phyloP scores from a whole-genome alignment of 2,329 filamentous ascomycete species.

The Scortechinia acanthostroma region DNA sequence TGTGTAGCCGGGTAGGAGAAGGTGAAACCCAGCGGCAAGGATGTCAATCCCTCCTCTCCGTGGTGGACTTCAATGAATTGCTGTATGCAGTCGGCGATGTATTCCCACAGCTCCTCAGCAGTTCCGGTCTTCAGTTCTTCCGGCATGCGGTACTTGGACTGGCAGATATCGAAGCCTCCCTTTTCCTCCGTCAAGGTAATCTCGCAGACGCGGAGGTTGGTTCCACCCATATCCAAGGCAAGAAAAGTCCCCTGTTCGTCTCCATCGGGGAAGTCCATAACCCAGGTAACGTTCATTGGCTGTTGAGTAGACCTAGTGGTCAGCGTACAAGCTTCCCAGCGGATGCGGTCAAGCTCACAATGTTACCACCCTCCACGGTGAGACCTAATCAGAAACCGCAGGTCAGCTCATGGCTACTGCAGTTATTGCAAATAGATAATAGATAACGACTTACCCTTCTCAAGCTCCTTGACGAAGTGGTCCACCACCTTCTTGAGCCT shows the following conservation, averaged over 20 bases:
- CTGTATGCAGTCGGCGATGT: constrained; percentile 56
- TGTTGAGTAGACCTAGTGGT: constrained; percentile 21
- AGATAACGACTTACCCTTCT: constrained; percentile 35
- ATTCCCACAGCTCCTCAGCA: constrained; percentile 55
- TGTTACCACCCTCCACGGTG: constrained; percentile 54
- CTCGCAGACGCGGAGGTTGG: constrained; percentile 60
- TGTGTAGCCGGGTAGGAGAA: constrained; percentile 63
- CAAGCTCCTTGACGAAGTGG: constrained; percentile 57
- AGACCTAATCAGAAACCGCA: constrained; percentile 31
- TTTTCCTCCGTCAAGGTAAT: constrained; percentile 51
- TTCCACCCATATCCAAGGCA: constrained; percentile 60
- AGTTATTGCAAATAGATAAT: background rate
- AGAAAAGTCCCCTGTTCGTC: constrained; percentile 54
- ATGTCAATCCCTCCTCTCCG: constrained; percentile 28
- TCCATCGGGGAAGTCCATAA: constrained; percentile 52
- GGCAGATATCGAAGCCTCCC: constrained; percentile 54
- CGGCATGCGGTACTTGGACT: constrained; percentile 59
- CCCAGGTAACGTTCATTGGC: constrained; percentile 65
- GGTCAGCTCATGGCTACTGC: constrained; percentile 2
- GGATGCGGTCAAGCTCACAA: constrained; percentile 44
- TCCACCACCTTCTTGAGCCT: constrained; percentile 59
- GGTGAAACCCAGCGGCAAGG: constrained; percentile 51
- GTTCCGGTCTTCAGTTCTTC: constrained; percentile 52
- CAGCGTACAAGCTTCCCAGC: background rate
- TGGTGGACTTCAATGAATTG: constrained; percentile 56